Conservation (phyloP, 306 rosid species). For the Calophaca sinica region DNA sequence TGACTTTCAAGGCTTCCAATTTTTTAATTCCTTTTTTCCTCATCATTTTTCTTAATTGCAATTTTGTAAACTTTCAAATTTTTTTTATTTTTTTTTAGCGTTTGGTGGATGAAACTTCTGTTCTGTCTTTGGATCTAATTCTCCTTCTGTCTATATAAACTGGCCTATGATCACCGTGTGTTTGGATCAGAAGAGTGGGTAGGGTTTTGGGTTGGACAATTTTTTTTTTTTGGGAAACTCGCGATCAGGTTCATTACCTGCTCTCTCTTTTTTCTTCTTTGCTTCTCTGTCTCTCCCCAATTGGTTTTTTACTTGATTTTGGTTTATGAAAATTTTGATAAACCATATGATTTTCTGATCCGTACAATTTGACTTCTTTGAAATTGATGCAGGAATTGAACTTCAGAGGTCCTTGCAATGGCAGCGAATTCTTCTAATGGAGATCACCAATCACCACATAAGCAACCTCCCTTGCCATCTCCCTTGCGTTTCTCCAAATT, state of each 20-base stretch:
- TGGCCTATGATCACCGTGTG: constrained; percentile 43
- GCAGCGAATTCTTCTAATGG: constrained; percentile 73
- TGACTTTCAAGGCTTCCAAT: constrained; percentile 58
- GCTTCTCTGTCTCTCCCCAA: not conserved
- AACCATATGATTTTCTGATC: not conserved
- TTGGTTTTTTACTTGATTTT: not conserved
- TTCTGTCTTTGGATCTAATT: constrained; percentile 28
- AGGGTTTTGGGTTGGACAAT: constrained; percentile 54
- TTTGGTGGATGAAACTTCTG: constrained; percentile 37
- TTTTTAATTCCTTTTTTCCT: not conserved
- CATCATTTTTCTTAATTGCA: not conserved
- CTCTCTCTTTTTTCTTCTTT: not conserved
- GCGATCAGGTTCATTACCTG: constrained; percentile 41
- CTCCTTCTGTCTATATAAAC: constrained; percentile 49
- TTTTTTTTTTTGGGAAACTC: constrained; percentile 34
- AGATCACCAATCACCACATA: constrained; percentile 50
- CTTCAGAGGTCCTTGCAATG: constrained; percentile 51
- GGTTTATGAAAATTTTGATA: constrained; percentile 15
- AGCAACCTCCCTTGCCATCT: constrained; percentile 85
- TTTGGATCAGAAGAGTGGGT: constrained; percentile 47
- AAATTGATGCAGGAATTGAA: constrained; percentile 49
- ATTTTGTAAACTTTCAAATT: not conserved
- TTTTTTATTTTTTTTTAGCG: constrained; percentile 15
- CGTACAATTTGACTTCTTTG: constrained; percentile 23
- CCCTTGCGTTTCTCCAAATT: constrained; percentile 89